Evolutionary conservation across 2,329 filamentous ascomycete species (phyloP), one percentile per base, ranked within the genome.

Genomic region (Hysterium pulicare): DNA sequence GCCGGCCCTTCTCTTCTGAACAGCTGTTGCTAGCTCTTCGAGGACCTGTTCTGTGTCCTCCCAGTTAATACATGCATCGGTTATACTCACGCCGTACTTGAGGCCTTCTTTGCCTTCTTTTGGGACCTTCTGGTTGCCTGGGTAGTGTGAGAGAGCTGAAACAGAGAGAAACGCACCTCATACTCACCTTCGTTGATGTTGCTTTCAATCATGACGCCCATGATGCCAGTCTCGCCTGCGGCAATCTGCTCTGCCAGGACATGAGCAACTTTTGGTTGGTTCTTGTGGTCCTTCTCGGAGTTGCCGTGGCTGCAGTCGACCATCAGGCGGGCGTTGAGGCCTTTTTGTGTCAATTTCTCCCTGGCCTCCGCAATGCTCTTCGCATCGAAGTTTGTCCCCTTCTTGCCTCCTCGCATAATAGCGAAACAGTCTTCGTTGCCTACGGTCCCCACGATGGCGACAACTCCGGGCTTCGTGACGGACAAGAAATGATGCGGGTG

Each of bases 131-230:
- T 98, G 93, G 70, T 78, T 87, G 54, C 90, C 84, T 84, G 54
- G 19, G 41, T 10, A 36, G 9, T 40, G 17, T 38, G 15, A 46
- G 34, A 13, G 21, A 26, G 23, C 10, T 3, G 31, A 35, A 35
- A 10, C 28, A 39, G 24, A 35, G 28, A 24, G 31, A 28, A 31
- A 31, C 21, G 41, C 34, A 16, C n/a, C 11, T 22, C 5, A 9
- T n/a, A 63, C 76, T 59, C 67, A 86, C 87, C 90, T 73, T 96
- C 91, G 59, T 91, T 86, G 71, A 97, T 94, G 69, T 97, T 87
- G 69, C 87, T 94, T 76, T 98, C 93, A 60, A 98, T 95, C 93
- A 98, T 98, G 46, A 97, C 88, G 59, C 93, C 93, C 82, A 96
- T 91, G 61, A 98, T 93, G 37, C 76, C 85, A 3, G 79, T 78